Evolutionary conservation across 345 rosid genomes (phyloP).

Genomic region (Gossypium stocksii): DNA sequence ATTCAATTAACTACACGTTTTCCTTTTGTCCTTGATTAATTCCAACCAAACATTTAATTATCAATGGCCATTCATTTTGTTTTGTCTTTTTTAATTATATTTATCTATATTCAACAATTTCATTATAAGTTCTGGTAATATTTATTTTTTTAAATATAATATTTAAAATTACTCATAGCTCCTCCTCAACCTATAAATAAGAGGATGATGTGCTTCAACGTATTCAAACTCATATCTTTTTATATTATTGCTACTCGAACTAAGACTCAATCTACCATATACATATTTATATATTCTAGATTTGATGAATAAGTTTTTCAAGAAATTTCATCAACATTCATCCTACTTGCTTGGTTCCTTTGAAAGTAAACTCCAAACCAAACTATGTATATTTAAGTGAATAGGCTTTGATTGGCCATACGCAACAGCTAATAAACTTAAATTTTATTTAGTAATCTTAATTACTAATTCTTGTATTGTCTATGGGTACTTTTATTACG

Average conservation of each 20-base stretch:
- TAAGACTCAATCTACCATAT: too few relatives aligned
- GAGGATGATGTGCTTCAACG: too few relatives aligned
- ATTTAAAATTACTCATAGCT: accelerated
- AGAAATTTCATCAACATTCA: background rate
- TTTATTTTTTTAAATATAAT: accelerated
- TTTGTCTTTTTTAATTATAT: too few relatives aligned
- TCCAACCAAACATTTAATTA: background rate
- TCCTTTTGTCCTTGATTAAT: background rate
- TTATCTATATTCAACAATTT: too few relatives aligned
- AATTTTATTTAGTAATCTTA: too few relatives aligned
- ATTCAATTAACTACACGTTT: background rate
- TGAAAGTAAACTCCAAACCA: background rate
- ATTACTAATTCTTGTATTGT: too few relatives aligned
- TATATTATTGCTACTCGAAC: accelerated
- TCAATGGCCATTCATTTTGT: background rate
- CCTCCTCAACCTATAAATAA: too few relatives aligned
- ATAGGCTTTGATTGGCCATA: too few relatives aligned
- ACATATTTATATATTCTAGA: background rate
- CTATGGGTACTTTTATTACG: too few relatives aligned
- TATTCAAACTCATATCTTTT: background rate
- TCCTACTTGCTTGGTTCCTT: background rate
- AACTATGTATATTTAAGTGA: too few relatives aligned
- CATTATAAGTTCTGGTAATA: too few relatives aligned
- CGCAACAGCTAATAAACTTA: too few relatives aligned
- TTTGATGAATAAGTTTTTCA: background rate